Evolutionary conservation across 768 basidiomycete genomes (phyloP).

Genomic region (Lactarius psammicola): DNA sequence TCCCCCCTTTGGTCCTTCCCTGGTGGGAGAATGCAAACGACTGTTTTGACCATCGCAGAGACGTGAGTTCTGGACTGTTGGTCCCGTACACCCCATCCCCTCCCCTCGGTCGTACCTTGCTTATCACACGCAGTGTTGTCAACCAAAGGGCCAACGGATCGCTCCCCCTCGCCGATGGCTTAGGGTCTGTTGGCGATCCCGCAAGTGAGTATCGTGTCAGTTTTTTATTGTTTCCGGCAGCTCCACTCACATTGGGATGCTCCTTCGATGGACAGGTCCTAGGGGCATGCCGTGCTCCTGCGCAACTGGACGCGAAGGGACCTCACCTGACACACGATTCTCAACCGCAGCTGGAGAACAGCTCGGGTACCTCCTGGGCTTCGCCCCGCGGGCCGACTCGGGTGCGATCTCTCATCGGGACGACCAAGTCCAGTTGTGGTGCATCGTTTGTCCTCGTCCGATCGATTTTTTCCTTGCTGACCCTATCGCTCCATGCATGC

Average conservation of each 20-base stretch:
- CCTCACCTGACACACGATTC: constrained; percentile 38
- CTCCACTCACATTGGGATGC: neutral
- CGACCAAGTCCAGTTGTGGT: constrained; percentile 56
- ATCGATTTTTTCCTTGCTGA: neutral
- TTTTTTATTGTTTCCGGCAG: constrained; percentile 4
- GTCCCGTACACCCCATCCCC: neutral
- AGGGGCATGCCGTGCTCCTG: constrained; percentile 52
- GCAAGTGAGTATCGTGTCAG: constrained; percentile 40
- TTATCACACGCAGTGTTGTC: constrained; percentile 38
- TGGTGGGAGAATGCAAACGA: constrained; percentile 38
- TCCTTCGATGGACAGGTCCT: constrained; percentile 36
- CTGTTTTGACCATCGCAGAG: constrained; percentile 43
- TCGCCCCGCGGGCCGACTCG: constrained; percentile 43
- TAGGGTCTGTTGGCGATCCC: constrained; percentile 60
- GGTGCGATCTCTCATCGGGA: constrained; percentile 62
- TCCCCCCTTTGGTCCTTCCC: constrained; percentile 40
- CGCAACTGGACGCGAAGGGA: constrained; percentile 51
- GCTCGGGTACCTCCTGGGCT: constrained; percentile 47
- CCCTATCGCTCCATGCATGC: neutral
- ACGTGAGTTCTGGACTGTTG: constrained; percentile 34
- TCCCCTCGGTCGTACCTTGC: constrained; percentile 1
- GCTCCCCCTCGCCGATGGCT: constrained; percentile 44
- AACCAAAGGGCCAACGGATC: constrained; percentile 38
- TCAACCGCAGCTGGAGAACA: constrained; percentile 46
- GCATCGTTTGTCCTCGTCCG: constrained; percentile 14